Evolutionary conservation across 2,329 filamentous ascomycete genomes (phyloP), one percentile per base, ranked within the genome.

Genomic region (Ophiostoma triangulosporum): DNA sequence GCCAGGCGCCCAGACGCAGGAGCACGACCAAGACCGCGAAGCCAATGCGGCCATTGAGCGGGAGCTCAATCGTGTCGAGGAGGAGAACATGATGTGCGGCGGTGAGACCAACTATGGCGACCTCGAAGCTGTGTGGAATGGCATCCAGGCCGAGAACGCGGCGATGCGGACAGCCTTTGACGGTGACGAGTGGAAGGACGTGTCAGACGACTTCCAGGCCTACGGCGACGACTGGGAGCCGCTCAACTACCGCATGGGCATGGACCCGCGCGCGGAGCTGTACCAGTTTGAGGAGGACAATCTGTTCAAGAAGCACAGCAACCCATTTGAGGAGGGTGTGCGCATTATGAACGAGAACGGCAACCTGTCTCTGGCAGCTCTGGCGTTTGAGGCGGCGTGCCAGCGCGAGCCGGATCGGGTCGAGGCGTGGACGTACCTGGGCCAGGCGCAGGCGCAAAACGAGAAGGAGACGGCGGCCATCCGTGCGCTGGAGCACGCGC

Each of bases 381-480:
- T 98, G 49, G 93, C 93, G 0, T 98, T 98, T 62, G 93, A 98
- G 70, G 89, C 93, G 17, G 93, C 93, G 2, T 88, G 91, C 5
- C 90, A 96, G 67, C 89, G 91, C 69, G 82, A 95, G 57, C 80
- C 88, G 0, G 75, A 84, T 53, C 91, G 97, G 66, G 81, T 91
- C 35, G 86, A 95, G 53, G 93, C 93, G 3, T 98, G 93, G 93
- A 88, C 90, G 9, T 84, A 89, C 62, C 79, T 98, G 31, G 93
- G 93, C 52, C 84, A 85, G 52, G 87, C 90, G 17, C 93, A 98
- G 70, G 93, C 93, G 20, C 93, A 98, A 67, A 98, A 98, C 68
- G 93, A 98, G 69, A 98, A 98, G 71, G 93, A 98, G 68, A 86
- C 88, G 8, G 91, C 93, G 0, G 93, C 93, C 2, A 96, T 98